Base-by-base conservation (phyloP, 129 eudicot species). In the Daucus carota region DNA sequence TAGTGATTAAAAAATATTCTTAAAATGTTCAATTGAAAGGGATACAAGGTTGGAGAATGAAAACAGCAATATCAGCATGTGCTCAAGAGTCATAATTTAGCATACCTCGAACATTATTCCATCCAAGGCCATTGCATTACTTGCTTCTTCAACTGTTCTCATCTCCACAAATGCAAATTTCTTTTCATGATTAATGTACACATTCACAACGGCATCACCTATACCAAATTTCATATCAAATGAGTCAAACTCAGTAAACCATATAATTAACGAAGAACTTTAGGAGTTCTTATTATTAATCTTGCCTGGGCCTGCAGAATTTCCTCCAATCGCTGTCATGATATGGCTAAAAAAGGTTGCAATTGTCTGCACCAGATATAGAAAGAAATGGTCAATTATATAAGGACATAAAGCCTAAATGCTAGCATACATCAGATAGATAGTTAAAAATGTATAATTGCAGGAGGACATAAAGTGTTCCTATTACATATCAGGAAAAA, bases 71-170 rank as follows among this genome's bases (percentile, higher is more conserved):
- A 34, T 3, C 48, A n/a, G 32, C 5, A 40, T 34, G 73, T 40
- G 32, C 15, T 26, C n/a, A 8, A 71, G 44, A 13, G 34, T 71
- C 70, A 26, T 15, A 38, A 59, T 36, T 83, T 67, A 66, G 71
- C 83, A 80, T 86, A 80, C 97, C 97, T 92, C 97, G 32, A 92
- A 89, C 70, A 86, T 82, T 82, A 92, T 83, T 48, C 96, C 97
- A 74, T 92, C 96, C 38, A 87, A 82, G 63, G 97, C 86, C 97
- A 89, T 89, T 20, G 97, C 97, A 66, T 89, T 89, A 76, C 92
- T 89, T 80, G 97, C 97, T 86, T 92, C 96, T 87, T 89, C 96
- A 84, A 92, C 97, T 3, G 97, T 85, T 86, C 97, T 92, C 97
- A 92, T 92, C 88, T 92, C 97, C 84, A 92, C 96, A 92, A 92